Conservation (phyloP, 257 asterid species). For the Orobanche coerulescens region DNA sequence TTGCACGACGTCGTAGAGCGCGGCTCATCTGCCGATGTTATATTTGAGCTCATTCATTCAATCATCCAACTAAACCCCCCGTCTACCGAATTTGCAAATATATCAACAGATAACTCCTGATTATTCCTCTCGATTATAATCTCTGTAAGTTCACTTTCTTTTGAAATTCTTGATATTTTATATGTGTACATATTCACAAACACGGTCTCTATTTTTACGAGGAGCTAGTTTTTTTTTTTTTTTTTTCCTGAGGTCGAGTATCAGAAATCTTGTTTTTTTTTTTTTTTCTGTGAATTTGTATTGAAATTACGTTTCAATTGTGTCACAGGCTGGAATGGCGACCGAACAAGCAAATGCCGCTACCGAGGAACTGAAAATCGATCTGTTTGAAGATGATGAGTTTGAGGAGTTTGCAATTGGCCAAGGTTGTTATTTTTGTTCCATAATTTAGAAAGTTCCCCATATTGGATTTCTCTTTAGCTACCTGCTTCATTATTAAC, state of each 20-base stretch:
- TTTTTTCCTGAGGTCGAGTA: background rate
- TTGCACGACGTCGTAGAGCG: background rate
- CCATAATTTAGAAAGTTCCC: background rate
- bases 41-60: background rate
- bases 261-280: slow-evolving; percentile 3
- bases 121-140: background rate
- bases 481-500: slow-evolving; percentile 2
- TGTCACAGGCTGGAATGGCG: slow-evolving; percentile 38
- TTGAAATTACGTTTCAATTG: slow-evolving; percentile 1
- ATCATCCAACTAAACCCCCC: background rate
- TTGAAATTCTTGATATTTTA: background rate
- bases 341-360: slow-evolving; percentile 63
- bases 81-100: slow-evolving; percentile 10
- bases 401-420: slow-evolving; percentile 77
- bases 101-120: slow-evolving; percentile 1
- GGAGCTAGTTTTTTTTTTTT: slow-evolving; percentile 10
- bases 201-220: background rate
- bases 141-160: slow-evolving; percentile 20
- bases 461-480: background rate
- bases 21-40: background rate
- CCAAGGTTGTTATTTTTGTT: slow-evolving; percentile 35
- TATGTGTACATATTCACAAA: background rate
- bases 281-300: background rate
- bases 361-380: slow-evolving; percentile 59
- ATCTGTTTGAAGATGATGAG: slow-evolving; percentile 82